Base-by-base conservation (phyloP, 768 basidiomycete genomes). In the Neoboletus brunneissimus region DNA sequence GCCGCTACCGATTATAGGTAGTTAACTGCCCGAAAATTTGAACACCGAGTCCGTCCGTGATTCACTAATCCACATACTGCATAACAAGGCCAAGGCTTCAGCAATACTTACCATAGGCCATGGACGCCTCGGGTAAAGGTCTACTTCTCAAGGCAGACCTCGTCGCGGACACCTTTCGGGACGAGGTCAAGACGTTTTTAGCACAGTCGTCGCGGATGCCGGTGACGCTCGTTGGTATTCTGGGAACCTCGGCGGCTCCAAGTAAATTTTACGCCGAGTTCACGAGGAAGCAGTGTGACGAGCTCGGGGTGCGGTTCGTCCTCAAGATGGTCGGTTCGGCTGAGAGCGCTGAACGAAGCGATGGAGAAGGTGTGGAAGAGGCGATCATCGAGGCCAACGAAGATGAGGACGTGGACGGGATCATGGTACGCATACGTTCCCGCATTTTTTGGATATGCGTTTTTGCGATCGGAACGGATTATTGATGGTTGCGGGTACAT, bases 341-440 rank as follows among this genome's bases (percentile, higher is more conserved):
- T 4, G 78, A 80, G 68, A 61, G 70, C 67, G 22, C 61, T 55
- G 75, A 75, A 23, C 54, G 54, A 16, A 82, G 77, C 0, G 89
- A 91, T 44, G 91, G 91, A 0, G 92, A 94, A 31, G 94, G 91
- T 12, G 94, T 94, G 9, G 97, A 99, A 71, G 91, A 96, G 71
- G 95, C 91, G 9, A 96, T 98, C 62, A 87, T 98, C 32, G 91
- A 94, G 66, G 94, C 95, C 9, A 99, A 99, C 67, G 89, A 89
- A 58, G 94, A 98, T 66, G 76, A 77, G 15, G 78, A 76, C 53
- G 84, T 96, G 11, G 85, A 96, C 73, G 96, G 96, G 10, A 94
- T 99, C 67, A 97, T 98, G 95, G 97, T 95, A 62, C 58, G 83
- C 64, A 29, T 9, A 34, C 16, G 23, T 54, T 56, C 52, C 31